Percentiles rank a stretch among this genome's conserved stretches.
phyloP scores from a whole-genome alignment of 768 basidiomycete species.

The Collybiopsis luxurians region DNA sequence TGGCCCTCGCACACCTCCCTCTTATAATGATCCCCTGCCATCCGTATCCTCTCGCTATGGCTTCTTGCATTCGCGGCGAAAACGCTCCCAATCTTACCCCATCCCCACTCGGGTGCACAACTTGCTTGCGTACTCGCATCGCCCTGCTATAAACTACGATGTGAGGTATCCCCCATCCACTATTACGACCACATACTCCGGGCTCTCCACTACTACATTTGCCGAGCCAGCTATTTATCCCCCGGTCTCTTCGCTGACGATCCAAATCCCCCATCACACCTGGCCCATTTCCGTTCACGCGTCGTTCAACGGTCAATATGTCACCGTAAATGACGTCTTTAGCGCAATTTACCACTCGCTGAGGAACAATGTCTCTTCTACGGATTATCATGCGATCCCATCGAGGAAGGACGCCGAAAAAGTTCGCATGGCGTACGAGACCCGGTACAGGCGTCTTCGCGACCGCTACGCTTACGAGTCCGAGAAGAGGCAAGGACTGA shows the following conservation, averaged over 20 bases:
- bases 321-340: constrained; percentile 45
- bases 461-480: constrained; percentile 27
- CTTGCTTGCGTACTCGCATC: constrained; percentile 26
- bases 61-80: neutral
- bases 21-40: neutral
- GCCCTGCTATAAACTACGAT: constrained; percentile 36
- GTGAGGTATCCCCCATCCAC: constrained; percentile 32
- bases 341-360: constrained; percentile 40
- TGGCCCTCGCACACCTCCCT: neutral
- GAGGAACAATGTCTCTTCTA: constrained; percentile 32
- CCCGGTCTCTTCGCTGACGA: constrained; percentile 30
- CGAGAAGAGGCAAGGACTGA: constrained; percentile 47
- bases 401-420: constrained; percentile 25
- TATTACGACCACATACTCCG: constrained; percentile 12
- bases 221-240: constrained; percentile 40
- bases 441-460: constrained; percentile 33
- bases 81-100: constrained; percentile 1
- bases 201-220: constrained; percentile 29
- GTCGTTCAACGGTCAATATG: constrained; percentile 24
- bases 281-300: constrained; percentile 10
- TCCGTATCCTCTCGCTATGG: neutral
- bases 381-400: constrained; percentile 38
- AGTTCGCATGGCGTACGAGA: constrained; percentile 41
- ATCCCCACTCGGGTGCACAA: neutral
- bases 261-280: constrained; percentile 27